A percentile compares a stretch with the other conserved stretches of the same genome.
Evolutionary conservation across 306 rosid genomes (phyloP).

Genomic region (Begonia loranthoides): DNA sequence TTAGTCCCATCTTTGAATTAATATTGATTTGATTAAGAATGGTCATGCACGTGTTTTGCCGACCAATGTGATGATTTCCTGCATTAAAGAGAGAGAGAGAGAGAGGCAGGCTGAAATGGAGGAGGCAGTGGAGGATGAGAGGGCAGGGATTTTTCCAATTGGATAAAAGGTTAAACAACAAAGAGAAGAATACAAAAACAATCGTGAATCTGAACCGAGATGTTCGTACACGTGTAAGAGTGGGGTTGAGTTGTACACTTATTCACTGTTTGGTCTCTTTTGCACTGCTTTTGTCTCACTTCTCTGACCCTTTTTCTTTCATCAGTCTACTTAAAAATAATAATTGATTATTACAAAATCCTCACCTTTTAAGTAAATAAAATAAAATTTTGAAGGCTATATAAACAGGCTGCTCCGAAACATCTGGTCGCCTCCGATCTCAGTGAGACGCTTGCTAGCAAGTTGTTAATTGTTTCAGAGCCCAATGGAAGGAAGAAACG

Average conservation of each 20-base stretch:
- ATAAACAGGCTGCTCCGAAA: background rate
- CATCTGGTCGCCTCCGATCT: background rate
- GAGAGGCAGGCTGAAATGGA: slow-evolving; percentile 6
- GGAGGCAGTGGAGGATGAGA: background rate
- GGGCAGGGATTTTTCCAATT: background rate
- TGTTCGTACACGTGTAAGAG: slow-evolving; percentile 5
- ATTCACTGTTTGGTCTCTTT: slow-evolving; percentile 1
- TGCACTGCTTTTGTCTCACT: slow-evolving; percentile 23
- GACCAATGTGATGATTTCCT: slow-evolving; percentile 32
- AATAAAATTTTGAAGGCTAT: background rate
- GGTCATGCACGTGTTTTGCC: slow-evolving; percentile 22
- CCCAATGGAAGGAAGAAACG: slow-evolving; percentile 4
- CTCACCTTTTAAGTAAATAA: background rate
- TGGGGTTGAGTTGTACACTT: background rate
- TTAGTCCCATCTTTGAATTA: too few relatives aligned
- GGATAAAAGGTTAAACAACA: background rate
- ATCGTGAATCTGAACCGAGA: background rate
- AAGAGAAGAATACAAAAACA: background rate
- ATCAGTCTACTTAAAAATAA: background rate
- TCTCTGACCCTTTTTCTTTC: background rate
- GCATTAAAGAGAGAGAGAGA: slow-evolving; percentile 15
- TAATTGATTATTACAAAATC: background rate
- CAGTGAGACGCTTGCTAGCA: background rate
- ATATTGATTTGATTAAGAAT: background rate
- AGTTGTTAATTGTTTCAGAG: background rate